Base-by-base conservation (phyloP, 306 rosid species). In the Pyrus bretschneideri region DNA sequence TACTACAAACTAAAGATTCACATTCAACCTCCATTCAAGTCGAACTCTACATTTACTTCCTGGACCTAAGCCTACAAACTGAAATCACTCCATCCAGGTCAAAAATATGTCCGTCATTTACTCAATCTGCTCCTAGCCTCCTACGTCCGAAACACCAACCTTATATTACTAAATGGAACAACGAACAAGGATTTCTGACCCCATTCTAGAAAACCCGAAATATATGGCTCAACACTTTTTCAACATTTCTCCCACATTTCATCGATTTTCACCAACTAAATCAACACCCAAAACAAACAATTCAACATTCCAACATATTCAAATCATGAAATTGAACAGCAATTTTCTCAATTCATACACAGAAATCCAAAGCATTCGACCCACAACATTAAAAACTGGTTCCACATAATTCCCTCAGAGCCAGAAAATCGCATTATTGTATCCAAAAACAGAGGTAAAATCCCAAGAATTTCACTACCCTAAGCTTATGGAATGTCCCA, bases 401-500 rank as follows among this genome's bases (percentile, higher is more conserved):
- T 73, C 69, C 27, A 17, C 9, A 60, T 11, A 45, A 59, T 40
- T 58, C 69, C 46, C 4, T 21, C 40, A 40, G 45, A 63, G 54
- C 63, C 63, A 62, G 62, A 69, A 13, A 51, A 51, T 31, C 67
- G n/a, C 55, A 74, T 74, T 74, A 74, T 74, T 74, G 63, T 74
- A 61, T 45, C 70, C 33, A 19, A 49, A 71, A 40, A 3, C 12
- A 58, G 6, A 23, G n/a, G n/a, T 21, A 11, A 68, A 69, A 51
- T 46, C 67, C 72, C 72, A 21, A 51, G 76, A 22, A 11, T 72
- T 69, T 71, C 64, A 23, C 27, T 23, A 18, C 3, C 27, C 2
- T 45, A 10, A 27, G 31, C 12, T 81, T 94, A 95, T 14, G 91
- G 89, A 58, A 79, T 92, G 66, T 96, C 99, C 98, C 98, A 96